These are phyloP conservation scores for Fusarium acutatum DNA, from an alignment of 2,329 filamentous ascomycete species.

Conservation along the genomic window DNA sequence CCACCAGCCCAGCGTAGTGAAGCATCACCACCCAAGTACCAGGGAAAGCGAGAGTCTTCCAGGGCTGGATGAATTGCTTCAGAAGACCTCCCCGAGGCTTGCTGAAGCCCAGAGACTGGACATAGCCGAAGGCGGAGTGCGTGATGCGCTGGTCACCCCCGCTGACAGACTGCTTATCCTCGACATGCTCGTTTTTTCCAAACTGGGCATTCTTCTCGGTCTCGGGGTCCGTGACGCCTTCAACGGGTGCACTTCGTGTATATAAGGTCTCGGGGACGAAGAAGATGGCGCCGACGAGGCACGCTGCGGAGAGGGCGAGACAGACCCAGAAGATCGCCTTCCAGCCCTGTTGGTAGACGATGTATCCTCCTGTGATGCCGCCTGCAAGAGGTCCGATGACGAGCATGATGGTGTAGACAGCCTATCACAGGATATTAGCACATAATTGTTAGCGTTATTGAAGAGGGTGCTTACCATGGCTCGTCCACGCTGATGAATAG, in stretches of 20 bases:
- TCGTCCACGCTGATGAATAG: slow-evolving; percentile 46
- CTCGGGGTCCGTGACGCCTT: background rate
- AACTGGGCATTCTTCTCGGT: slow-evolving; percentile 1
- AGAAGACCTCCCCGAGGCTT: slow-evolving; percentile 6
- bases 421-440: background rate
- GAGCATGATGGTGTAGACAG: slow-evolving; percentile 47
- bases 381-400: slow-evolving; percentile 45
- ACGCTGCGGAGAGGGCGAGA: slow-evolving; percentile 36
- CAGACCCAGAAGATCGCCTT: slow-evolving; percentile 46
- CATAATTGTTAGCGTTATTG: rapidly evolving
- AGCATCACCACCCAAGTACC: slow-evolving; percentile 49
- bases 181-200: slow-evolving; percentile 13
- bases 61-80: slow-evolving; percentile 10
- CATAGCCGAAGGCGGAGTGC: slow-evolving; percentile 1
- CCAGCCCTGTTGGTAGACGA: slow-evolving; percentile 46
- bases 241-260: slow-evolving; percentile 16
- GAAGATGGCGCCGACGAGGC: slow-evolving; percentile 41
- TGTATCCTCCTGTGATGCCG: slow-evolving; percentile 49
- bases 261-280: slow-evolving; percentile 49
- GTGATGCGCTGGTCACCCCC: background rate
- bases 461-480: slow-evolving; percentile 38
- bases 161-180: background rate
- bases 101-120: slow-evolving; percentile 13
- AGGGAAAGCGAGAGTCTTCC: slow-evolving; percentile 38
- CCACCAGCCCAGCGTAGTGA: slow-evolving; percentile 50